A percentile compares a stretch with the other conserved stretches of the same genome.
These are phyloP conservation scores for Mycena citricolor DNA, from an alignment of 1,284 basidiomycete genomes.

Conservation along the genomic window DNA sequence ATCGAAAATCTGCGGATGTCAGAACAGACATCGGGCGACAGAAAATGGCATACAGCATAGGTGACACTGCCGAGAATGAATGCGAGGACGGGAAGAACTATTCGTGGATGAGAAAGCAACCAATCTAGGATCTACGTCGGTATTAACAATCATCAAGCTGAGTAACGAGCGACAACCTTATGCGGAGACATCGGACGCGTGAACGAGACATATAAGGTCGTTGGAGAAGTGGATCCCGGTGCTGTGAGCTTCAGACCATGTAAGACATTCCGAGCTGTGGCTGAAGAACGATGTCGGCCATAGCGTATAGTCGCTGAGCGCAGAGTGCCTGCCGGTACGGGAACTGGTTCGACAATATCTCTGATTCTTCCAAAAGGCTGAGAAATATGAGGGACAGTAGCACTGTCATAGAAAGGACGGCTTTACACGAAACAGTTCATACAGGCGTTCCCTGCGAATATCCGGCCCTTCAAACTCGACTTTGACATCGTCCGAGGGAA, in stretches of 20 bases:
- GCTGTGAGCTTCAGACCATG: slow-evolving; percentile 63
- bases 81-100: slow-evolving; percentile 81
- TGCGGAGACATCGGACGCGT: neutral
- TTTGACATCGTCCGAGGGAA: slow-evolving; percentile 69
- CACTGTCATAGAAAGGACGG: slow-evolving; percentile 5
- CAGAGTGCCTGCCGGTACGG: slow-evolving; percentile 65
- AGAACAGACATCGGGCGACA: neutral
- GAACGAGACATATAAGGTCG: neutral
- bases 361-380: slow-evolving; percentile 86
- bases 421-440: slow-evolving; percentile 54
- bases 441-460: slow-evolving; percentile 73
- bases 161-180: neutral
- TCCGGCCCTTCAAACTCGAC: slow-evolving; percentile 86
- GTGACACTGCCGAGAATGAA: slow-evolving; percentile 88
- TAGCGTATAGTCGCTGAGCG: slow-evolving; percentile 69
- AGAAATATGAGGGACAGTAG: slow-evolving; percentile 18
- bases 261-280: slow-evolving; percentile 82
- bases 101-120: slow-evolving; percentile 82
- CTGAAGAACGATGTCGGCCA: slow-evolving; percentile 65
- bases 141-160: too few species aligned
- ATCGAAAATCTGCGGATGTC: slow-evolving; percentile 74
- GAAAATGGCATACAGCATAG: slow-evolving; percentile 61
- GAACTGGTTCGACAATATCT: slow-evolving; percentile 61
- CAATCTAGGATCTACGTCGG: slow-evolving; percentile 85
- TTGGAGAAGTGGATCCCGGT: slow-evolving; percentile 6